Evolutionary conservation across 169 alveolate genomes (phyloP), one percentile per base, ranked within the genome.

Genomic region (Eimeria maxima): DNA sequence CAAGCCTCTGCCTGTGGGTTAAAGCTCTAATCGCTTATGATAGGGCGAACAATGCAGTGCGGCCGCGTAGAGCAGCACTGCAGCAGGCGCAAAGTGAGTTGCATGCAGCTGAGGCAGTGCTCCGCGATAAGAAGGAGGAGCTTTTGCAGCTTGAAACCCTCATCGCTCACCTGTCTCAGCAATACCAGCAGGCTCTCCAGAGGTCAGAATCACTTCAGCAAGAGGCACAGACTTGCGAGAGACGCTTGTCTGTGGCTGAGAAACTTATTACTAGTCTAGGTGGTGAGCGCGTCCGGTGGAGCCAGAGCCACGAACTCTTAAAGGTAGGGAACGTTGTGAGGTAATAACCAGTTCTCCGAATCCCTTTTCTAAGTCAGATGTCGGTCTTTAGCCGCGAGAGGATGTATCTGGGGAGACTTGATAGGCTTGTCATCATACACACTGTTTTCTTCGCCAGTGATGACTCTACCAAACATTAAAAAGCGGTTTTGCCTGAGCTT

Each of bases 281-380:
- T 69, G 99, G 99, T 73, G 99, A 99, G 97, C 98, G 98, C 95
- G 97, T 96, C 7, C 96, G 99, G 74, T 99, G 99, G 99, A 98
- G 98, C 18, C 98, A 98, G 74, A 99, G 99, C 95, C 99, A 99
- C 33, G 98, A 98, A 87, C 97, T 98, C 60, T 98, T 99, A 88
- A 99, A 80, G 78, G 97, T 86, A 83, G 96, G 57, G 42, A 78
- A 27, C 10, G 47, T n/a, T 47, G 5, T 3, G 65, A 47, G 20
- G 14, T 22, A 47, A 45, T 38, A 20, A 24, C 7, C 67, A 78
- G 67, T 78, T 29, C 24, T 69, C n/a, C 50, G 33, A 33, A 69
- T 7, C 80, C 3, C n/a, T 3, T 33, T 33, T 69, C 80, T 29
- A 27, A 69, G 44, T n/a, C 7, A 29, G 80, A 10, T 33, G 50